A percentile compares a stretch with the other conserved stretches of the same genome.
Conservation (phyloP, 805 yeast species). For the Wickerhamomyces queroliae region DNA sequence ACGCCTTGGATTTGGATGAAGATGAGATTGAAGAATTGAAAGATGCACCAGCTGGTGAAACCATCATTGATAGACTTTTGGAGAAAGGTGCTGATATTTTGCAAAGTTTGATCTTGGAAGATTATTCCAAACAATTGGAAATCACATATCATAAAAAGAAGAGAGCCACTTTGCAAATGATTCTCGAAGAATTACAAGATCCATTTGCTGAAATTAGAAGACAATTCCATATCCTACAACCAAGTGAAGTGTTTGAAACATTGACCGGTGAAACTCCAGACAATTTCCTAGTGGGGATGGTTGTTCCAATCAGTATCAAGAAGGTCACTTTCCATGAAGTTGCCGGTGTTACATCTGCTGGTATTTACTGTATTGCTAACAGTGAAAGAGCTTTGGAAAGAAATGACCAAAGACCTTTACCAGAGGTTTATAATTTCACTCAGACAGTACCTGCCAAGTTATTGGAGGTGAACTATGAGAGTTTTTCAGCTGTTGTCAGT, state of each 20-base stretch:
- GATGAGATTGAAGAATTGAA: slow-evolving; percentile 81
- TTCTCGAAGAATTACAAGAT: slow-evolving; percentile 79
- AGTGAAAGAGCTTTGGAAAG: slow-evolving; percentile 40
- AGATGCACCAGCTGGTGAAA: slow-evolving; percentile 66
- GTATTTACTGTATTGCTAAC: slow-evolving; percentile 55
- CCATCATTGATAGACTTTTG: slow-evolving; percentile 56
- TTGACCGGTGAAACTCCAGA: slow-evolving; percentile 82
- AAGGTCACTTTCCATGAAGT: slow-evolving; percentile 48
- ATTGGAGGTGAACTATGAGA: slow-evolving; percentile 62
- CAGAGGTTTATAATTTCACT: slow-evolving; percentile 46
- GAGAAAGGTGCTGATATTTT: slow-evolving; percentile 65
- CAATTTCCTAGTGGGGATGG: slow-evolving; percentile 58
- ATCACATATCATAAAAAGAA: slow-evolving; percentile 66
- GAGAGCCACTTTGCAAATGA: slow-evolving; percentile 75
- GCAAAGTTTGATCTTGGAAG: slow-evolving; percentile 83
- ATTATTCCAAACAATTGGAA: slow-evolving; percentile 86
- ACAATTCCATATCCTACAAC: slow-evolving; percentile 57
- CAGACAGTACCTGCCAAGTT: slow-evolving; percentile 88
- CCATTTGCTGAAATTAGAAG: slow-evolving; percentile 85
- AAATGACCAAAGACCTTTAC: slow-evolving; percentile 39
- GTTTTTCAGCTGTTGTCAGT: slow-evolving; percentile 69
- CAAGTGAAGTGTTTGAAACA: slow-evolving; percentile 75
- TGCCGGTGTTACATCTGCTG: slow-evolving; percentile 46
- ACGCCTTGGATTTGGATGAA: slow-evolving; percentile 93
- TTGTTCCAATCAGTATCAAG: slow-evolving; percentile 70